Base-by-base conservation (phyloP, 352 stramenopile genomes). In the Globisporangium heterothallicum region DNA sequence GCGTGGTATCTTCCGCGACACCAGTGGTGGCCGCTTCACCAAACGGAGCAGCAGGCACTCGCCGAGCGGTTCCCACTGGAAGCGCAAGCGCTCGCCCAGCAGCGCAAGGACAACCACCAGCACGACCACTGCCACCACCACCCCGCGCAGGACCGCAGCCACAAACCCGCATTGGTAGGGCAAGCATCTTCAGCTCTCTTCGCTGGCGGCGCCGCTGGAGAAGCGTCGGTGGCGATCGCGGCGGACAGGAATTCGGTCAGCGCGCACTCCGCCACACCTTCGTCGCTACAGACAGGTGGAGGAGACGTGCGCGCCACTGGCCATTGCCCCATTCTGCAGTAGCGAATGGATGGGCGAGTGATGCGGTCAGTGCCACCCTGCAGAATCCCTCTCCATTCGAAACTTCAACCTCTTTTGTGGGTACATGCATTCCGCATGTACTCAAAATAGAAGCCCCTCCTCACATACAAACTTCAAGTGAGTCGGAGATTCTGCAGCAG, bases 1-100 rank as follows among this genome's bases (percentile, higher is more conserved):
- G 67, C 73, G 19, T 84, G 76, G 76, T 87, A 87, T 42, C 52
- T 84, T 8, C 76, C 76, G 0, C 63, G 62, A 6, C 56, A 61
- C 1, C 54, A 84, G 43, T 87, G 76, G 76, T 84, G 76, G 73
- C 34, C 50, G 3, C 48, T 75, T 38, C 68, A 70, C 35, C 49
- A 76, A 40, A 49, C 58, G 3, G 64, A 81, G 48, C 67, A 68
- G 26, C 61, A 77, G 6, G 50, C 13, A 7, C 52, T 73, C 6
- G 42, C n/a, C 6, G 60, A 78, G 29, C 41, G 56, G n/a, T 66
- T 66, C 24, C 64, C 62, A 34, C 29, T 42, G 2, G 49, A 34
- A 29, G 10, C 29, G 18, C 16, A 30, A 16, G 21, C 29, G 19
- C 10, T 42, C 40, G 16, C 40, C 18, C 27, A 35, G 3, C 14